Base-by-base conservation (phyloP, 2,329 filamentous ascomycete species). In the Fusarium tjaetaba region DNA sequence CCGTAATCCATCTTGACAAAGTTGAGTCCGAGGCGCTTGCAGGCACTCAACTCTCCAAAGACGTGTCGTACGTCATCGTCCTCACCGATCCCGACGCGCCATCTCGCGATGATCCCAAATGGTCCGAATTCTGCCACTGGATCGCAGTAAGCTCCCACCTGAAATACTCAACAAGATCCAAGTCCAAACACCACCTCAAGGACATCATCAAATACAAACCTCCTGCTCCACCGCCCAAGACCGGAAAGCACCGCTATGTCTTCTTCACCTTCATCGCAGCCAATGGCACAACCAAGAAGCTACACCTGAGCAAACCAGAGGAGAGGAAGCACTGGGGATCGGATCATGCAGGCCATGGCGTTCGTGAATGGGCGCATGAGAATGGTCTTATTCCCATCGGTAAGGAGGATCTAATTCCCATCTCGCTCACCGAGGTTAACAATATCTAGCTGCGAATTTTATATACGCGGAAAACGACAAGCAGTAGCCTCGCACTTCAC, bases 61-160 rank as follows among this genome's bases (percentile, higher is more conserved):
- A 62, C 22, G 51, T 59, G 7, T 66, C 59, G 3, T 68, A 59
- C 36, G 73, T 71, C 11, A 30, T 76, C 10, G 48, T 64, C 14
- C 49, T 77, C n/a, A 77, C 75, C 0, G 72, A 77, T 5, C 75
- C 75, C 10, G 75, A 77, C 11, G 75, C 75, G 1, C 75, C 75
- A 14, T 77, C 75, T 0, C 61, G 75, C 18, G 64, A 71, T 11
- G 48, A 76, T 11, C 75, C 73, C 2, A 71, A 76, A 53, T 77
- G 72, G 75, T 74, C 75, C 6, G 65, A 77, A 24, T 72, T 77
- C 41, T 77, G 75, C 28, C 75, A 77, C 14, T 77, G 73, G 73
- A 74, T 77, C 11, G 73, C 73, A 2, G 22, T 53, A 0, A 67
- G 72, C 4, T 49, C 48, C 4, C 38, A 52, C 1, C 13, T 51